phyloP scores from a whole-genome alignment of 2,329 filamentous ascomycete genomes.

The Scorias spongiosa region DNA sequence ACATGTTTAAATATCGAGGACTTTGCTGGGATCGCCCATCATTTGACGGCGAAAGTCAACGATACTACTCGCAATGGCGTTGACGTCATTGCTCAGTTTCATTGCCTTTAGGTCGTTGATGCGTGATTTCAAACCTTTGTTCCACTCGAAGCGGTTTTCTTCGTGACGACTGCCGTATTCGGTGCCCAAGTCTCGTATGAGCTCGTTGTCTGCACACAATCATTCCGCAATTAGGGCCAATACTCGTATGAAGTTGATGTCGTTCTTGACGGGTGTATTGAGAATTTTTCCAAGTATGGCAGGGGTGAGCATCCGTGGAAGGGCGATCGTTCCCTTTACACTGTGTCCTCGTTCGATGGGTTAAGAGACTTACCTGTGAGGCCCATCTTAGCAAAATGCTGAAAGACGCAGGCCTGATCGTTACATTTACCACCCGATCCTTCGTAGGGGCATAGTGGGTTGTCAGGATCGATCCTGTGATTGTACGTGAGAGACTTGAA shows the following conservation, averaged over 20 bases:
- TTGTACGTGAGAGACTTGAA: constrained; percentile 87
- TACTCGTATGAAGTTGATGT: no score
- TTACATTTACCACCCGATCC: constrained; percentile 57
- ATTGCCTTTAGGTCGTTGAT: constrained; percentile 44
- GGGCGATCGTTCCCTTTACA: no score
- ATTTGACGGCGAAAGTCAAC: constrained; percentile 52
- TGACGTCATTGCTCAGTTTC: constrained; percentile 46
- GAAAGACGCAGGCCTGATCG: constrained; percentile 54
- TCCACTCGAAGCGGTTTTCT: constrained; percentile 30
- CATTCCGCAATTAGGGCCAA: constrained; percentile 1
- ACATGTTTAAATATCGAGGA: constrained; percentile 26
- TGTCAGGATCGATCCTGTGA: constrained; percentile 67
- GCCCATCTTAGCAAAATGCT: constrained; percentile 66
- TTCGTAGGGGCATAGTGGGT: constrained; percentile 63
- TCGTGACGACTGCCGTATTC: constrained; percentile 12
- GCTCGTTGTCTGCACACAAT: constrained; percentile 20
- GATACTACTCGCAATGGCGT: constrained; percentile 51
- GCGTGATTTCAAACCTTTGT: constrained; percentile 45
- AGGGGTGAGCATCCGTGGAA: no score
- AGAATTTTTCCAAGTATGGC: no score
- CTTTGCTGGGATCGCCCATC: constrained; percentile 47
- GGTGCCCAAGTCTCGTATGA: constrained; percentile 16
- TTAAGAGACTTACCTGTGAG: constrained; percentile 53
- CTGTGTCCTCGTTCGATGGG: no score
- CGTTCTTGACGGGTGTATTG: no score